Base-by-base conservation (phyloP, 441 rosid species). In the Gossypium davidsonii region DNA sequence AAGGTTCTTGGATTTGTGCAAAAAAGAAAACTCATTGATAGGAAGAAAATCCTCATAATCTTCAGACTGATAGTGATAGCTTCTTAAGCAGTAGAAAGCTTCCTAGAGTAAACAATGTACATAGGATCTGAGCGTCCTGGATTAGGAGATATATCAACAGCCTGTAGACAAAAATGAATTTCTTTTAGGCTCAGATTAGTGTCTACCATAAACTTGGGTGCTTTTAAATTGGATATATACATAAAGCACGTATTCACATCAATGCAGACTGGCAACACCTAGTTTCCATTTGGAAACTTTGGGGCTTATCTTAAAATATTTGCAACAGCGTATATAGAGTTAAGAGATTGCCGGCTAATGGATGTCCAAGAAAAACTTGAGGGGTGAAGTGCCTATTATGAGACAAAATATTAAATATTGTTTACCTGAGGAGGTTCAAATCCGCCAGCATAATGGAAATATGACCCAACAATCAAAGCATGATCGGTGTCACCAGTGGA, bases 361-460 rank as follows among this genome's bases (percentile, higher is more conserved):
- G n/a, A 10, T 42, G 10, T 39, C 52, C 17, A 64, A 64, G 69
- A 64, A 42, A 18, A 42, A 64, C 59, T 49, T 26, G 8, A 4
- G 20, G 46, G 8, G 15, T 26, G 58, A 49, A 49, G 71, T 37
- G 37, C 10, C n/a, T 44, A 57, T 23, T 26, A 62, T 28, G 64
- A 7, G 4, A 52, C 10, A 17, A 52, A 61, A 15, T 15, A 17
- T 15, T 7, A 44, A 34, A 15, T 37, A 15, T 17, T 34, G 39
- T 62, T 83, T 73, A 90, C 98, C 94, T 87, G 86, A 79, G 98
- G 97, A 79, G 97, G 87, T 81, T 94, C 96, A 72, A 83, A 94
- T 73, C 97, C 98, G 55, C 97, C 91, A 0, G 94, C 89, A 76
- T 92, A 94, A 82, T 92, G 97, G 83, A 94, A 92, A 79, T 94